A percentile compares a stretch with the other conserved stretches of the same genome.
phyloP scores from a whole-genome alignment of 768 basidiomycete species.

The Podaxis sp. region DNA sequence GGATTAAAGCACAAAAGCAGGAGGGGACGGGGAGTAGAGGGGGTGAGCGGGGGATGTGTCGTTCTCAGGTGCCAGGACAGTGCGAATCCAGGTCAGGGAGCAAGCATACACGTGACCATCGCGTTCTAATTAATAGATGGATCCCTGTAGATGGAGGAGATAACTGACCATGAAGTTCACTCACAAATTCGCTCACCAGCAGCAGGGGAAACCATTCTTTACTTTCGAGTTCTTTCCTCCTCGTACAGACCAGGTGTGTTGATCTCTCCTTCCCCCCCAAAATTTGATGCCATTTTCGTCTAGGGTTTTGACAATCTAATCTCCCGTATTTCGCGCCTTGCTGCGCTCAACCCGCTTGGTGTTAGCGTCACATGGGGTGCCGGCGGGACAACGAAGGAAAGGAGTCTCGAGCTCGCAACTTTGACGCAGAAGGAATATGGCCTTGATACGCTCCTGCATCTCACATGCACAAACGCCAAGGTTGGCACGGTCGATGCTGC shows the following conservation, averaged over 20 bases:
- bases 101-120: conserved; percentile 4
- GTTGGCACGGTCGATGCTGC: conserved; percentile 83
- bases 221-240: conserved; percentile 99
- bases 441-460: conserved; percentile 86
- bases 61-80: not conserved
- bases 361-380: conserved; percentile 98
- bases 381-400: conserved; percentile 87
- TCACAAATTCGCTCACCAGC: conserved; percentile 57
- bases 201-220: conserved; percentile 66
- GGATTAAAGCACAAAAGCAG: not conserved
- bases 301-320: conserved; percentile 92
- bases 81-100: conserved; percentile 4
- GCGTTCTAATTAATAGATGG: conserved; percentile 3
- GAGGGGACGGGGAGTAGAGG: not conserved
- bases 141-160: not conserved
- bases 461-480: conserved; percentile 98
- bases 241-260: conserved; percentile 77
- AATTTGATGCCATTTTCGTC: conserved; percentile 12
- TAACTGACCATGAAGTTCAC: conserved; percentile 62
- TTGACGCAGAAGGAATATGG: conserved; percentile 72
- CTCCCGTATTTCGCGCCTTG: conserved; percentile 81
- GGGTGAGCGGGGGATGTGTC: not conserved
- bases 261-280: not conserved
- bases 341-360: conserved; percentile 75
- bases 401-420: conserved; percentile 83